Base-by-base conservation (phyloP, 2,329 filamentous ascomycete genomes). In the Cryphonectria naterciae region DNA sequence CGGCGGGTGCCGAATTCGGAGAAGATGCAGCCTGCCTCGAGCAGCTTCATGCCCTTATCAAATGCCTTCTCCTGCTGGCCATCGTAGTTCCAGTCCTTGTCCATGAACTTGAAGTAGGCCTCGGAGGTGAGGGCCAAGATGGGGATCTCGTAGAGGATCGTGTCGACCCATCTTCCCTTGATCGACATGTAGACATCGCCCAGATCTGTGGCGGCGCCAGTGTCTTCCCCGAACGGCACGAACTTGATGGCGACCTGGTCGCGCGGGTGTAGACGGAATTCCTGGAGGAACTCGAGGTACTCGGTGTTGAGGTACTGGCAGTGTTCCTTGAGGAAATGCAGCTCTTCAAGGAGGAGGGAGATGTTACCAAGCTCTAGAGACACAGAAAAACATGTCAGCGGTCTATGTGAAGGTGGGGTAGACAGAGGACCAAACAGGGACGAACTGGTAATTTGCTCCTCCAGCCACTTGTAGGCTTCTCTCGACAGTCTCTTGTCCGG, bases 111-210 rank as follows among this genome's bases (percentile, higher is more conserved):
- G 86, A 99, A 99, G 83, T 98, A 99, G 65, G 96, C 94, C 81
- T 99, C 95, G 64, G 94, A 98, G 1, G 95, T 93, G 74, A 99
- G 82, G 2, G 97, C 94, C 28, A 99, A 87, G 32, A 99, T 87
- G 0, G 96, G 96, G 70, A 99, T 98, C 83, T 99, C 96, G 83
- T 99, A 99, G 35, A 99, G 88, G 70, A 99, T 99, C 0, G 96
- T 98, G 75, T 98, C 94, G 11, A 94, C 88, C 96, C 96, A 99
- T 68, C 90, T 85, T 13, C 96, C 96, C 75, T 90, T 90, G 74
- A 97, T 91, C 56, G 89, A 84, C 74, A 98, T 90, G 75, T 91
- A 85, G 65, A 98, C 83, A 71, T 95, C 91, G 60, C 96, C 96
- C 60, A 91, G 76, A 70, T 91, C 89, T 2, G 88, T 84, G 65